phyloP scores from a whole-genome alignment of 176 grass and related monocot species.

The Triticum timopheevii region DNA sequence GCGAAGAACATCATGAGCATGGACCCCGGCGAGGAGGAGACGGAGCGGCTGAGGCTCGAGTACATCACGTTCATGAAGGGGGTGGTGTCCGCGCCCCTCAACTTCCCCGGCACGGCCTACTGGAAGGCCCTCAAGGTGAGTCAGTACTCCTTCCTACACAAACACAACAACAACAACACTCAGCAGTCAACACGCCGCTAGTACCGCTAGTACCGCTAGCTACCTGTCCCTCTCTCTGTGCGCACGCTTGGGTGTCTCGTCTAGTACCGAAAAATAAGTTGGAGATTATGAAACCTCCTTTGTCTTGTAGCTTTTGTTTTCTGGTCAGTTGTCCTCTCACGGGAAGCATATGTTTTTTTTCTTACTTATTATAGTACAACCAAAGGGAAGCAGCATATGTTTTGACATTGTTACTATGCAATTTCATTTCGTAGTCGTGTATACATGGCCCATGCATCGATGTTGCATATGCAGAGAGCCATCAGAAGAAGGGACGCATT shows the following conservation, averaged over 20 bases:
- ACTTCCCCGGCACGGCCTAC: constrained; percentile 91
- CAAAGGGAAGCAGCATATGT: not conserved
- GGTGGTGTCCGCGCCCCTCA: constrained; percentile 80
- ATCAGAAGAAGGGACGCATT: constrained; percentile 2
- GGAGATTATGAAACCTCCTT: not conserved
- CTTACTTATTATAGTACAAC: too few relatives aligned
- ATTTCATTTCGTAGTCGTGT: not conserved
- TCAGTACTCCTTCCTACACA: too few relatives aligned
- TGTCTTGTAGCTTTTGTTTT: not conserved
- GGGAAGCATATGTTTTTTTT: not conserved
- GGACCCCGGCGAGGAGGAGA: constrained; percentile 71
- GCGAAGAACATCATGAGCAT: constrained; percentile 99
- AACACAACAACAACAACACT: too few relatives aligned
- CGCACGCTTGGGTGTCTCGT: constrained; percentile 12
- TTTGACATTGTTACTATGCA: not conserved
- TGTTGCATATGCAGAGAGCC: not conserved
- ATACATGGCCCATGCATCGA: constrained; percentile 24
- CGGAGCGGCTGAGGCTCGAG: constrained; percentile 73
- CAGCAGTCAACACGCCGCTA: not conserved
- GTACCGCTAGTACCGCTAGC: not conserved
- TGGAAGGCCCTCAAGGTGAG: constrained; percentile 81
- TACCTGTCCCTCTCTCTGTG: not conserved
- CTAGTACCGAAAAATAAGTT: not conserved
- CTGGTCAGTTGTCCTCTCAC: not conserved
- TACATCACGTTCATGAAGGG: constrained; percentile 99